These are phyloP conservation scores for Coemansia sp. DNA, from an alignment of 192 early-diverging fungal species.

Conservation along the genomic window DNA sequence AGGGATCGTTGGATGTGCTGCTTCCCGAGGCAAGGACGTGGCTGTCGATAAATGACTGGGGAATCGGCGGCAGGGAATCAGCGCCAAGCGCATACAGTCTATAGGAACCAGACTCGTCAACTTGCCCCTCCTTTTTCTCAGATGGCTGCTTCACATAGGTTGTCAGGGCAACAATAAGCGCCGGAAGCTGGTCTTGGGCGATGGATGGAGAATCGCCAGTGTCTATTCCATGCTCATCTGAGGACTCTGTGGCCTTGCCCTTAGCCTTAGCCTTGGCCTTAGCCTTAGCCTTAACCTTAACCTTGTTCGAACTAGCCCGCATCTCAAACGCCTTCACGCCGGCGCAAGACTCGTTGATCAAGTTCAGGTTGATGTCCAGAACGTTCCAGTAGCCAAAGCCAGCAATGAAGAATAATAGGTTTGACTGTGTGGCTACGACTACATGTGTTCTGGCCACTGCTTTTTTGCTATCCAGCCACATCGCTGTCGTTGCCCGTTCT, in stretches of 20 bases:
- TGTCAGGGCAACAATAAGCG: constrained; percentile 40
- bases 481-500: constrained; percentile 27
- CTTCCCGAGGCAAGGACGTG: constrained; percentile 23
- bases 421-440: constrained; percentile 47
- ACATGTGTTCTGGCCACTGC: constrained; percentile 38
- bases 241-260: not conserved
- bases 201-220: constrained; percentile 1
- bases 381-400: constrained; percentile 56
- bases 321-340: constrained; percentile 54
- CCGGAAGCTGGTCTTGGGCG: constrained; percentile 23
- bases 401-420: constrained; percentile 45
- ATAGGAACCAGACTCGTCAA: constrained; percentile 32
- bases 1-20: not conserved
- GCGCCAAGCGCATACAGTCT: constrained; percentile 45
- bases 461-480: constrained; percentile 24
- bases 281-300: too few species aligned
- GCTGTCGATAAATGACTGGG: constrained; percentile 30
- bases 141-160: constrained; percentile 43
- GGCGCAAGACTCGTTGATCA: constrained; percentile 44
- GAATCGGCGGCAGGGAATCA: constrained; percentile 34
- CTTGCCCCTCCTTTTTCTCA: constrained; percentile 9
- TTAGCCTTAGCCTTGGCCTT: too few species aligned
- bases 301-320: not conserved
- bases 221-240: not conserved
- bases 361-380: constrained; percentile 39